Evolutionary conservation across 2,329 filamentous ascomycete species (phyloP).

Genomic region (Fusarium ambrosium): DNA sequence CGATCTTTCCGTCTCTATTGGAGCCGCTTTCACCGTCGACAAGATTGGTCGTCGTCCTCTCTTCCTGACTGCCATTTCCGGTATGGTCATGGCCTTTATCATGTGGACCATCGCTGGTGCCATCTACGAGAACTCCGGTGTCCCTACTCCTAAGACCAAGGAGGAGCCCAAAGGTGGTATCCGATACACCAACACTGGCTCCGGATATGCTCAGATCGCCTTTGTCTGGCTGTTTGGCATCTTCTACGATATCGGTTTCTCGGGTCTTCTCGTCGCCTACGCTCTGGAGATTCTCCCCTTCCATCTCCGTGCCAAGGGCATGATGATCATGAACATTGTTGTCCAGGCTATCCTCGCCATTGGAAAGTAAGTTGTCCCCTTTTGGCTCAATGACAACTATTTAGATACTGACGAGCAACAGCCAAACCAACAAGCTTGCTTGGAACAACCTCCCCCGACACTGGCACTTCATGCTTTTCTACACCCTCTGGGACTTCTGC

Average conservation of each 20-base stretch:
- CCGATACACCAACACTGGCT: slow-evolving; percentile 56
- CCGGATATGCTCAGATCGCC: slow-evolving; percentile 67
- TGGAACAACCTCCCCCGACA: slow-evolving; percentile 71
- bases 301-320: slow-evolving; percentile 69
- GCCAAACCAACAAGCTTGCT: slow-evolving; percentile 74
- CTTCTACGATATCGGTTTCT: slow-evolving; percentile 72
- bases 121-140: slow-evolving; percentile 61
- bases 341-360: slow-evolving; percentile 73
- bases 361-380: slow-evolving; percentile 62
- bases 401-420: slow-evolving; percentile 39
- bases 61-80: slow-evolving; percentile 64
- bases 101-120: slow-evolving; percentile 67
- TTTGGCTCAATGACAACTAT: background rate
- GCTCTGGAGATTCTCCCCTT: slow-evolving; percentile 71
- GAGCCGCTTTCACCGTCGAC: slow-evolving; percentile 65
- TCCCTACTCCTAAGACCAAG: slow-evolving; percentile 27
- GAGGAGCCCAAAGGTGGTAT: slow-evolving; percentile 38
- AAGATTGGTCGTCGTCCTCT: slow-evolving; percentile 66
- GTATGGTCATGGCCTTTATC: slow-evolving; percentile 63
- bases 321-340: slow-evolving; percentile 75
- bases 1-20: slow-evolving; percentile 69
- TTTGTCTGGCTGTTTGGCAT: slow-evolving; percentile 72
- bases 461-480: slow-evolving; percentile 77
- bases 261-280: slow-evolving; percentile 69
- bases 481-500: slow-evolving; percentile 72